phyloP scores from a whole-genome alignment of 441 rosid genomes.

The Populus hybrid region DNA sequence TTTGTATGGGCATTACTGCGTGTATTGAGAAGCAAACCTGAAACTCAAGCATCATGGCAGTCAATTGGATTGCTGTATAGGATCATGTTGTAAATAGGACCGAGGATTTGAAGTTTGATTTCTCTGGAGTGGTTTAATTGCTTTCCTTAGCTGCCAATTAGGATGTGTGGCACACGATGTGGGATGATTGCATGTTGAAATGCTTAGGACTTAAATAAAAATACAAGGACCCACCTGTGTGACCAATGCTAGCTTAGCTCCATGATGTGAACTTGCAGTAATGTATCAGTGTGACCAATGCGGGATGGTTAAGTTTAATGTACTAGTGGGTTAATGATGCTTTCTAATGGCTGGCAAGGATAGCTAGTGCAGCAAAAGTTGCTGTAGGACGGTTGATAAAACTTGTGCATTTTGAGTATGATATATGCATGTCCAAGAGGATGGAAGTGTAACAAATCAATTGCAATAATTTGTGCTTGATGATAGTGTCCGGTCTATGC shows the following conservation, averaged over 20 bases:
- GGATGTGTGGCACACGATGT: neutral
- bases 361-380: neutral
- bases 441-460: neutral
- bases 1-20: neutral
- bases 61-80: neutral
- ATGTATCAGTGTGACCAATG: too few relatives aligned
- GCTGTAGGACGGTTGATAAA: too few relatives aligned
- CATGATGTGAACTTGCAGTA: neutral
- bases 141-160: neutral
- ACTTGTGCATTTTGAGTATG: neutral
- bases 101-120: neutral
- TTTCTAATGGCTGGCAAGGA: too few relatives aligned
- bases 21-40: neutral
- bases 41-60: neutral
- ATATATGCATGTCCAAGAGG: neutral
- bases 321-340: too few relatives aligned
- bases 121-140: too few relatives aligned
- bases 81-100: too few relatives aligned
- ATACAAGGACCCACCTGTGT: neutral
- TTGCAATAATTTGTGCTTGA: neutral
- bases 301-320: too few relatives aligned
- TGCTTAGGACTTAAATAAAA: neutral
- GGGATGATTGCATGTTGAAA: neutral
- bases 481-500: neutral
- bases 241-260: neutral